Conservation (phyloP, 78 protist genomes). For the Dictyostelium citrinum region DNA sequence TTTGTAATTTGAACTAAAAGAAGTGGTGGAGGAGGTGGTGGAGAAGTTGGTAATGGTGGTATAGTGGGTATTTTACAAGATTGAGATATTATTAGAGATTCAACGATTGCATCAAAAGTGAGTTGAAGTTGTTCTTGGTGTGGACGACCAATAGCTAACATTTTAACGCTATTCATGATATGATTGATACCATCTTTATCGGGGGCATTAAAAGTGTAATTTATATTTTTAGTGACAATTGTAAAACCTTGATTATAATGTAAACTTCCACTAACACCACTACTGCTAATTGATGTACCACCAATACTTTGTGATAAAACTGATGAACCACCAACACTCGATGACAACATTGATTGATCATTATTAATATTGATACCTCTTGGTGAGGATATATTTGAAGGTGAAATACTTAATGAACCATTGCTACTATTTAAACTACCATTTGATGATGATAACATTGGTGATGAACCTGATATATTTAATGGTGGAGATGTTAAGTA, state of each 20-base stretch:
- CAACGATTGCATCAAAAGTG: conserved; percentile 29
- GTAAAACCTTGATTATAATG: conserved; percentile 43
- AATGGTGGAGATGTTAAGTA: not conserved
- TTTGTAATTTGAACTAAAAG: not conserved
- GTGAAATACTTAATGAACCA: not conserved
- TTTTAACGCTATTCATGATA: conserved; percentile 9
- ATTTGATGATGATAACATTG: not conserved
- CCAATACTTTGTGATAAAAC: not conserved
- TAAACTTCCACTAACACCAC: not conserved
- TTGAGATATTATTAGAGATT: conserved; percentile 5
- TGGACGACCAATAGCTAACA: conserved; percentile 15
- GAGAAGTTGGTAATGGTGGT: conserved; percentile 50
- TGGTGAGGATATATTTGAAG: not conserved
- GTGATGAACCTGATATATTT: not conserved
- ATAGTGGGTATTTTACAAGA: conserved; percentile 32
- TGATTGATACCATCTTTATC: conserved; percentile 13
- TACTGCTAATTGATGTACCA: not conserved
- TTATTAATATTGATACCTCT: not conserved
- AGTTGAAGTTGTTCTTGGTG: not conserved
- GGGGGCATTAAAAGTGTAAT: conserved; percentile 34
- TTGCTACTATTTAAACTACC: not conserved
- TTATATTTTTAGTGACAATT: not conserved
- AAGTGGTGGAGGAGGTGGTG: conserved; percentile 48
- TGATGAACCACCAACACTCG: not conserved
- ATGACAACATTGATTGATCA: not conserved